Evolutionary conservation across 192 early-diverging fungal species (phyloP), one percentile per base, ranked within the genome.

Genomic region (Coemansia sp.): DNA sequence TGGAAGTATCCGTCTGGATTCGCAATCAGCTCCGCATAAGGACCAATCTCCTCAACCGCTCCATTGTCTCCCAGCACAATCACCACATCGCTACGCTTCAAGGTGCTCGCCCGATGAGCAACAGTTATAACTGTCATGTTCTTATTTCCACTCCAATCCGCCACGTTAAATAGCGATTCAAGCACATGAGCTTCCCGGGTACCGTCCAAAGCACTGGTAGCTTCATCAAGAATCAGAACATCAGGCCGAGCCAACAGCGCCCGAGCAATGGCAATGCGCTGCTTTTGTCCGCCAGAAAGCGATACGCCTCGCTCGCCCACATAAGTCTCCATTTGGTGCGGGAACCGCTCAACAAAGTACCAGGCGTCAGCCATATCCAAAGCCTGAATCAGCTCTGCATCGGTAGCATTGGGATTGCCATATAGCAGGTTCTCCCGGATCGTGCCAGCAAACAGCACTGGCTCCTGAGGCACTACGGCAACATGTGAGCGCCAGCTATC

Each of bases 291-390:
- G 50, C 82, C 81, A 13, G 82, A 84, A 23, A 87, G 72, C 16
- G 71, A 72, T 48, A 77, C 73, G 20, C 81, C 81, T 45, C 89
- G 88, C 57, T 94, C 92, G 6, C 91, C 91, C 57, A 99, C 85
- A 68, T 96, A 91, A 14, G 96, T 97, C 30, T 84, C 75, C 72
- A 97, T 91, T 15, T 92, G 90, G 30, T 67, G 61, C 14, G 90
- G 88, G 38, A 91, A 78, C n/a, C 79, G 65, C 57, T 77, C 63
- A 55, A 92, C 85, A 68, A 92, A 92, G n/a, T 81, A 70, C 63
- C 65, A 72, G 3, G 77, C 77, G 13, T 77, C 63, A 41, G 51
- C 28, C 40, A 33, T 33, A 9, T 52, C 35, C 52, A 77, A 37
- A 0, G 79, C 92, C 12, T 55, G 65, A 41, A 84, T 65, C 41